These are phyloP conservation scores for Kokia cookei DNA, from an alignment of 441 rosid species.

Conservation along the genomic window DNA sequence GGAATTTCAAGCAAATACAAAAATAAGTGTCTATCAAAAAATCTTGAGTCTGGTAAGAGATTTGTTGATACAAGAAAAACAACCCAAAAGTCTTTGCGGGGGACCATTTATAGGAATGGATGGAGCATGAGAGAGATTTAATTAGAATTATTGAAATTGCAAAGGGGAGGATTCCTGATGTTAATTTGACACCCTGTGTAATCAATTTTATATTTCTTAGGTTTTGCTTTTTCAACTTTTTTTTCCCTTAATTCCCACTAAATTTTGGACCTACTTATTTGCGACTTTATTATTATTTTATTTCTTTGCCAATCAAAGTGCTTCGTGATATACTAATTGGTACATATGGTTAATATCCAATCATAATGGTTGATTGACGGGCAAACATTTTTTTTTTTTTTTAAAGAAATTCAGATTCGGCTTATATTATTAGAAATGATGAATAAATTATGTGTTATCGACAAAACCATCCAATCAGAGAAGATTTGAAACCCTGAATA, in stretches of 20 bases:
- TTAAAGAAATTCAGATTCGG: too few species aligned
- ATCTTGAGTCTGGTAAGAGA: background rate
- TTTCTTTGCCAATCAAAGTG: background rate
- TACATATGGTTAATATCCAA: background rate
- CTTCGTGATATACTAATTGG: background rate
- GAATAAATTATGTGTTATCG: too few species aligned
- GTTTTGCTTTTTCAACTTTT: background rate
- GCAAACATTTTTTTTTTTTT: background rate
- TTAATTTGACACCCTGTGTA: background rate
- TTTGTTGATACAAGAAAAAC: background rate
- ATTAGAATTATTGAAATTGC: background rate
- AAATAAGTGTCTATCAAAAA: background rate
- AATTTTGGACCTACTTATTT: background rate
- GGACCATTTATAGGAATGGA: slow-evolving; percentile 1
- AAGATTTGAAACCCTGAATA: too few species aligned
- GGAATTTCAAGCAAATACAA: background rate
- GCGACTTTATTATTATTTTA: background rate
- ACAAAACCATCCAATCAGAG: too few species aligned
- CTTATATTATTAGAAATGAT: too few species aligned
- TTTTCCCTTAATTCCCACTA: background rate
- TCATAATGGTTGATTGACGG: background rate
- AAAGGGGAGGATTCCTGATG: slow-evolving; percentile 4
- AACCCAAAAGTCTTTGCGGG: background rate
- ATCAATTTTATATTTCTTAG: background rate
- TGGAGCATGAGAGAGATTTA: background rate